These are phyloP conservation scores for Neurospora sp. DNA, from an alignment of 2,329 filamentous ascomycete genomes.

Conservation along the genomic window DNA sequence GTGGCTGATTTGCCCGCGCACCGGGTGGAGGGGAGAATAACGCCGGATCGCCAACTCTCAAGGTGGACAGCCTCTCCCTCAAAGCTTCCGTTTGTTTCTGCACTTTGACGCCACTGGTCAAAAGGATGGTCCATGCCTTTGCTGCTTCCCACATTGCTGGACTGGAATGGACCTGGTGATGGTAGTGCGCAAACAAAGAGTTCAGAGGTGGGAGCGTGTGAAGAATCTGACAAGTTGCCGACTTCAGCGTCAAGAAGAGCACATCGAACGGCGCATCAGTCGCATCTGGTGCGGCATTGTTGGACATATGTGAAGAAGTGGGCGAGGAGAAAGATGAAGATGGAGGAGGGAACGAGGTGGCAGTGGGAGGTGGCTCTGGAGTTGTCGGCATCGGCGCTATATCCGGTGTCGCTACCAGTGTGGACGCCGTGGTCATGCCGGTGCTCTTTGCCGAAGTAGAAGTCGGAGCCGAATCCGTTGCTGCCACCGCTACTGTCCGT, in stretches of 20 bases:
- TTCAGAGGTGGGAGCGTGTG: constrained; percentile 61
- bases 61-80: constrained; percentile 57
- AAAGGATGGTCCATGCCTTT: constrained; percentile 58
- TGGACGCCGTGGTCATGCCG: background rate
- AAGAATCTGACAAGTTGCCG: constrained; percentile 62
- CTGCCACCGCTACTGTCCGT: background rate
- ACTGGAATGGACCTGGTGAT: constrained; percentile 49
- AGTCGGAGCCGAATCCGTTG: background rate
- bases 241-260: constrained; percentile 66
- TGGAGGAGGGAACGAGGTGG: background rate
- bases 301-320: background rate
- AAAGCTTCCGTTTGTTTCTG: constrained; percentile 64
- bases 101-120: constrained; percentile 58
- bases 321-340: background rate
- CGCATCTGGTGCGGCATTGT: constrained; percentile 26
- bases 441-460: background rate
- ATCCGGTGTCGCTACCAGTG: background rate
- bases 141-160: constrained; percentile 32
- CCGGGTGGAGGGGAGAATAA: constrained; percentile 33
- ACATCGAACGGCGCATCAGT: constrained; percentile 70
- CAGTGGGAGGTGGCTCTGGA: background rate
- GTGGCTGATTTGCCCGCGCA: background rate
- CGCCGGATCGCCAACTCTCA: constrained; percentile 75
- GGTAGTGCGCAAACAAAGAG: constrained; percentile 54
- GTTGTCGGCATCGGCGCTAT: background rate